Percentiles rank a stretch among this genome's conserved stretches.
Conservation (phyloP, 805 yeast genomes). For the Yamadazyma akitaensis region DNA sequence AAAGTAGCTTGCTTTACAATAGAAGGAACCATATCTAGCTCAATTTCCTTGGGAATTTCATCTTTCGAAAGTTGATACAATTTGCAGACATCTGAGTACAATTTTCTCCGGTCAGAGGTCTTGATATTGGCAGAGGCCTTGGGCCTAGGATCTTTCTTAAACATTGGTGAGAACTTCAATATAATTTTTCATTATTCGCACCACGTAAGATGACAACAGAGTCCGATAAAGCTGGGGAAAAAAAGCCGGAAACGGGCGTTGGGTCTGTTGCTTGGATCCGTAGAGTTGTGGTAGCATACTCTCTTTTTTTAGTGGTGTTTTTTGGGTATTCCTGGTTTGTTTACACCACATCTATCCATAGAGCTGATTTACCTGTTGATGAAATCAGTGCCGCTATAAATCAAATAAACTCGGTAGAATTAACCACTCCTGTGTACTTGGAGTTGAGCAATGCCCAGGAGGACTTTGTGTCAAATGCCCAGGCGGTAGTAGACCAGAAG, state of each 20-base stretch:
- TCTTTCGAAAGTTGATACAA: constrained; percentile 39
- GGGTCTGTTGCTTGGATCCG: constrained; percentile 9
- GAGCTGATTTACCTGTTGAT: constrained; percentile 56
- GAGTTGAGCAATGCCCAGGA: constrained; percentile 30
- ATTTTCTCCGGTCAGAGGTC: constrained; percentile 70
- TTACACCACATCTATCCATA: constrained; percentile 56
- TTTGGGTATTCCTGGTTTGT: constrained; percentile 61
- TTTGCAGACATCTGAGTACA: constrained; percentile 42
- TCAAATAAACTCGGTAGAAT: constrained; percentile 14
- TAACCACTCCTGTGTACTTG: constrained; percentile 44
- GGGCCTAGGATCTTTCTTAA: constrained; percentile 52
- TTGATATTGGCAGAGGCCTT: constrained; percentile 79
- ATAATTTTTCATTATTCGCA: neutral
- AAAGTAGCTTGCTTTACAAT: constrained; percentile 62
- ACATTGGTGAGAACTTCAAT: constrained; percentile 32
- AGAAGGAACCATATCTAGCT: constrained; percentile 45
- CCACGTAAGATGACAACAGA: neutral
- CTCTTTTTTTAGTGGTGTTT: constrained; percentile 14
- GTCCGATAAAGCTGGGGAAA: neutral
- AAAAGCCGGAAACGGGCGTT: neutral
- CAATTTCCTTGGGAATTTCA: constrained; percentile 39
- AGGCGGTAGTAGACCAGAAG: constrained; percentile 30
- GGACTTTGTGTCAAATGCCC: constrained; percentile 31
- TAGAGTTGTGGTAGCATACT: constrained; percentile 11
- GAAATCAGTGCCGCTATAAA: constrained; percentile 13